phyloP scores from a whole-genome alignment of 345 rosid species.

The Eucalyptus shirleyi region DNA sequence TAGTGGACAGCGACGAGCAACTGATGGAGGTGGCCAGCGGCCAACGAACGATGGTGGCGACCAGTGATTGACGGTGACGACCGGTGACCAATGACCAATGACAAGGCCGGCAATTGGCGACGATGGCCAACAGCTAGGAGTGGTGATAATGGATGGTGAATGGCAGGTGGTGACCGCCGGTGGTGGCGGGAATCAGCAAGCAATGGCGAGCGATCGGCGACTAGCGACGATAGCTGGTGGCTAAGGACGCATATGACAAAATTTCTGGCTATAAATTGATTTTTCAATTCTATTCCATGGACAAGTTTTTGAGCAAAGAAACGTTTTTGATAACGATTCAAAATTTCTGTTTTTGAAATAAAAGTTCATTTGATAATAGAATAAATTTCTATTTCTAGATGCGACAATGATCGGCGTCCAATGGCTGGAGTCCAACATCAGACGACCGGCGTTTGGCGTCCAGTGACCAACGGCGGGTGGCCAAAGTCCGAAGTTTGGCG shows the following conservation, averaged over 20 bases:
- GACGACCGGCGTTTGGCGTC: accelerated
- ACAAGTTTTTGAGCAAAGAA: accelerated
- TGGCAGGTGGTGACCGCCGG: accelerated
- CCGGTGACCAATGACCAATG: accelerated
- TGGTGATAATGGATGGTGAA: no score
- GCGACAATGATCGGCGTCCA: accelerated
- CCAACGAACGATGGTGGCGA: accelerated
- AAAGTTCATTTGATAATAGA: accelerated
- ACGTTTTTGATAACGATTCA: accelerated
- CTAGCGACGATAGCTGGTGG: accelerated
- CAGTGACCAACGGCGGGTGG: accelerated
- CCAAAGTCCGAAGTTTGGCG: accelerated
- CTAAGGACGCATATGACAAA: accelerated
- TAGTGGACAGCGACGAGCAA: accelerated
- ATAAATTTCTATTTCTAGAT: no score
- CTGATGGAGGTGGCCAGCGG: accelerated
- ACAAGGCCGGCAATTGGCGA: accelerated
- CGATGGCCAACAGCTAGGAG: accelerated
- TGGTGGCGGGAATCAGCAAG: accelerated
- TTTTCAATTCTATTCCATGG: no score
- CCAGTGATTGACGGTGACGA: accelerated
- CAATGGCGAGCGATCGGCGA: accelerated
- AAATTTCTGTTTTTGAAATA: no score
- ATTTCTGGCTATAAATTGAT: no score
- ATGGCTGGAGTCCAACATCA: accelerated